These are phyloP conservation scores for Paecilomyces sp. DNA, from an alignment of 2,329 filamentous ascomycete genomes.

Conservation along the genomic window DNA sequence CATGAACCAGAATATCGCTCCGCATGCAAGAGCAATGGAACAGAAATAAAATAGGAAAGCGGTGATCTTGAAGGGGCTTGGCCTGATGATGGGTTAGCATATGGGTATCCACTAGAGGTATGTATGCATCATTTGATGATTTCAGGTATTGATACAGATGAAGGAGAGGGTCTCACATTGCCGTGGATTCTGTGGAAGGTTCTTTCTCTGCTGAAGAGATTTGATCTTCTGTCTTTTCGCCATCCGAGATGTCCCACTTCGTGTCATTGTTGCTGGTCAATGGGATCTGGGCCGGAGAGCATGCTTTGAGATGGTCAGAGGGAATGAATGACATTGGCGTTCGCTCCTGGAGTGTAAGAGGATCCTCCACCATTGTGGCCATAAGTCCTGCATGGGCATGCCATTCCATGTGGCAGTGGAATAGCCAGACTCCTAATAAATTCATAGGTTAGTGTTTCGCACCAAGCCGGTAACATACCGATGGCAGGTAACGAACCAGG, in stretches of 20 bases:
- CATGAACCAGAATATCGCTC: neutral
- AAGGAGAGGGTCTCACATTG: neutral
- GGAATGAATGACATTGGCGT: neutral
- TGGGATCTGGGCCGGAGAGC: neutral
- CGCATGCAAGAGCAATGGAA: neutral
- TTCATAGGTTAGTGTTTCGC: neutral
- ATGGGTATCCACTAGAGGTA: neutral
- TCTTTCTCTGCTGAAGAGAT: neutral
- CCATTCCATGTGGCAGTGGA: slow-evolving; percentile 44
- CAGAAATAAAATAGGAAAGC: neutral
- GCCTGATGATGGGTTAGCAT: neutral
- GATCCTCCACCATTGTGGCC: slow-evolving; percentile 46
- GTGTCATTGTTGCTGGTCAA: neutral
- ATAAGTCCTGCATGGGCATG: slow-evolving; percentile 46
- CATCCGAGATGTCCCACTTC: neutral
- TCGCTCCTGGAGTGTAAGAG: slow-evolving; percentile 18
- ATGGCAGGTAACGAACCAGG: slow-evolving; percentile 22
- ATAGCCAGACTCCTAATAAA: slow-evolving; percentile 28
- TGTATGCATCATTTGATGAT: neutral
- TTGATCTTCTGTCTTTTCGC: neutral
- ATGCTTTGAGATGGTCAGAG: neutral
- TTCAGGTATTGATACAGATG: neutral
- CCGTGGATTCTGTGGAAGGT: neutral
- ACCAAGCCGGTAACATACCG: neutral
- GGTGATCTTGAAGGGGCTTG: neutral